These are phyloP conservation scores for Suhomyces kunorum DNA, from an alignment of 1,139 yeast genomes.

Conservation along the genomic window DNA sequence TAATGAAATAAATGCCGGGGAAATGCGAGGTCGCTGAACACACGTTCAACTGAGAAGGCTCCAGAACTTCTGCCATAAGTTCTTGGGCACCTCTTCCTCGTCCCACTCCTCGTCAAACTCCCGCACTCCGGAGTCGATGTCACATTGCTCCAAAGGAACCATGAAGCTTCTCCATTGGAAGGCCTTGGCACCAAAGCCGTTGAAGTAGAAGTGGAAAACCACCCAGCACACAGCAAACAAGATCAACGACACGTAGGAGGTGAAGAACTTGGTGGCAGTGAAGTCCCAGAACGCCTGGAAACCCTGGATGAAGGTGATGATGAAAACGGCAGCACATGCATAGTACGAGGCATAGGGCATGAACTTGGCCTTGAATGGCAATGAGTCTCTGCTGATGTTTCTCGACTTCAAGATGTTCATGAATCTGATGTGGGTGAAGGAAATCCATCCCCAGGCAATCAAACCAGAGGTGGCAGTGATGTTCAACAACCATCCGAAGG, in stretches of 20 bases:
- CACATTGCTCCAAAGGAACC: slow-evolving; percentile 54
- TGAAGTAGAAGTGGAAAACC: slow-evolving; percentile 52
- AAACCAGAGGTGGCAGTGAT: slow-evolving; percentile 77
- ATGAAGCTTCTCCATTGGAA: slow-evolving; percentile 36
- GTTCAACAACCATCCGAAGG: slow-evolving; percentile 82
- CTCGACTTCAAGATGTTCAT: slow-evolving; percentile 60
- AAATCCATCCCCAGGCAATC: slow-evolving; percentile 72
- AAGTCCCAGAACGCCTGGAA: slow-evolving; percentile 60
- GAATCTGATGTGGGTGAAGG: slow-evolving; percentile 65
- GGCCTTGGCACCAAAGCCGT: slow-evolving; percentile 38
- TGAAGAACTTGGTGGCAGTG: slow-evolving; percentile 57
- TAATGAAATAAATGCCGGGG: slow-evolving; percentile 2
- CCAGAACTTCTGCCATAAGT: slow-evolving; percentile 59
- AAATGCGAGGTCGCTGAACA: neutral
- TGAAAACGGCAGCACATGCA: slow-evolving; percentile 49
- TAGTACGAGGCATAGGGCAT: slow-evolving; percentile 70
- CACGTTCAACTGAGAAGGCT: slow-evolving; percentile 16
- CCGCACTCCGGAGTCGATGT: slow-evolving; percentile 62
- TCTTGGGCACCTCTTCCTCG: slow-evolving; percentile 48
- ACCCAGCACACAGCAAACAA: slow-evolving; percentile 55
- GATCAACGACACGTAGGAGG: slow-evolving; percentile 65
- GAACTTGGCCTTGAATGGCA: slow-evolving; percentile 68
- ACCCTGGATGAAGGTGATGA: slow-evolving; percentile 71
- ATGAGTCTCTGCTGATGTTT: slow-evolving; percentile 56
- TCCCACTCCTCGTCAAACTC: slow-evolving; percentile 56